Conservation (phyloP, 257 asterid genomes). For the Solanum arcanum region DNA sequence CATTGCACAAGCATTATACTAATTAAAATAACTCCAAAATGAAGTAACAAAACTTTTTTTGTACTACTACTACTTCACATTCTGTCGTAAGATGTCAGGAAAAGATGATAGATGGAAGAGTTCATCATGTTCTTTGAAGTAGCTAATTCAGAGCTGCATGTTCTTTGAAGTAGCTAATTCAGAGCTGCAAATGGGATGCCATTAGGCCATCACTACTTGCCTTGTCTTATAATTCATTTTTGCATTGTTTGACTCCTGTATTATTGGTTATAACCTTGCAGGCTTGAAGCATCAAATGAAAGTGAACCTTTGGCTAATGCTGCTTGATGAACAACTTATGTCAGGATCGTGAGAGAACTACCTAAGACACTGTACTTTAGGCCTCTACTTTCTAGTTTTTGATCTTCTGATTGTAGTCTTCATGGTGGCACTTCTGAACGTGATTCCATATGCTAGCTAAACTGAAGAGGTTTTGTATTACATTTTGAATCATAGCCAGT, state of each 20-base stretch:
- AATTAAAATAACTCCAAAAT: not conserved
- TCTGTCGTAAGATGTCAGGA: not conserved
- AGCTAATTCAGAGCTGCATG: not conserved
- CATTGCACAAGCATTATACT: not conserved
- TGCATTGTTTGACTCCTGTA: not conserved
- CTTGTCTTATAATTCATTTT: not conserved
- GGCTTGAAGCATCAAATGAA: conserved; percentile 51
- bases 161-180: not conserved
- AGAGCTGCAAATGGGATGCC: not conserved
- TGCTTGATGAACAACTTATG: conserved; percentile 18
- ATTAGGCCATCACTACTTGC: not conserved
- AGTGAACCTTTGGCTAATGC: conserved; percentile 42
- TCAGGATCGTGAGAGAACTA: not conserved
- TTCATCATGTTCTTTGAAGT: not conserved
- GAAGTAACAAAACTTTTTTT: not conserved
- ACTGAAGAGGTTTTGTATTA: not conserved
- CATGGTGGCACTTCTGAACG: not conserved
- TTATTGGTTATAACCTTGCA: conserved; percentile 10
- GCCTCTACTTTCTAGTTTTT: not conserved
- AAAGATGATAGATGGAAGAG: not conserved
- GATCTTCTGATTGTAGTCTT: not conserved
- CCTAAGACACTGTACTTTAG: not conserved
- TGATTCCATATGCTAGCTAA: not conserved
- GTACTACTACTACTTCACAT: not conserved
- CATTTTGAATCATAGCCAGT: not conserved